Evolutionary conservation across 768 basidiomycete species (phyloP).

Genomic region (Panus rudis): DNA sequence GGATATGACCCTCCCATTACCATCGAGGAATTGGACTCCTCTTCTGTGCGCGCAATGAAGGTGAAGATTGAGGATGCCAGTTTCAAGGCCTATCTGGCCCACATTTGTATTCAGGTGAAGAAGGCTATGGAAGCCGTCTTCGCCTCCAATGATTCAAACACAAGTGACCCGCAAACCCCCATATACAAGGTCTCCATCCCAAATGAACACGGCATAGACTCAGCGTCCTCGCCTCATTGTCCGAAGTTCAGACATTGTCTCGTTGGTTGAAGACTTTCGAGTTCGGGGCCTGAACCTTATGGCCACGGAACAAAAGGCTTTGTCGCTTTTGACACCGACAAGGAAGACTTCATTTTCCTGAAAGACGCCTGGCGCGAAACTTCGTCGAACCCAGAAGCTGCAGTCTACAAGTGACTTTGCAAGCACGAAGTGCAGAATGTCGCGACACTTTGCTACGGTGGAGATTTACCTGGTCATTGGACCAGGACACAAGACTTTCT

Average conservation of each 20-base stretch:
- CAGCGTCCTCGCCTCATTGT: no score
- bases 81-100: no score
- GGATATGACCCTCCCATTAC: not conserved
- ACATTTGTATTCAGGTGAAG: no score
- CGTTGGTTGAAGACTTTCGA: not conserved
- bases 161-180: no score
- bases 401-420: not conserved
- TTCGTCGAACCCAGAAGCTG: not conserved
- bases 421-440: not conserved
- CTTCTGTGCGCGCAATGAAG: no score
- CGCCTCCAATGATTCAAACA: no score
- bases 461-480: not conserved
- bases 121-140: no score
- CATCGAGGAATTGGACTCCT: no score
- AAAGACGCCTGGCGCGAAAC: slow-evolving; percentile 9
- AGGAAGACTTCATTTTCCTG: slow-evolving; percentile 4
- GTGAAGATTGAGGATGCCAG: no score
- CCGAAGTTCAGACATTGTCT: no score
- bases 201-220: no score
- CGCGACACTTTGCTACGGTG: slow-evolving; percentile 1
- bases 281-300: not conserved
- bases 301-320: slow-evolving; percentile 8
- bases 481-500: slow-evolving; percentile 1
- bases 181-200: no score
- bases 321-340: slow-evolving; percentile 6